Base-by-base conservation (phyloP, 2,329 filamentous ascomycete species). In the Fusarium sp. region DNA sequence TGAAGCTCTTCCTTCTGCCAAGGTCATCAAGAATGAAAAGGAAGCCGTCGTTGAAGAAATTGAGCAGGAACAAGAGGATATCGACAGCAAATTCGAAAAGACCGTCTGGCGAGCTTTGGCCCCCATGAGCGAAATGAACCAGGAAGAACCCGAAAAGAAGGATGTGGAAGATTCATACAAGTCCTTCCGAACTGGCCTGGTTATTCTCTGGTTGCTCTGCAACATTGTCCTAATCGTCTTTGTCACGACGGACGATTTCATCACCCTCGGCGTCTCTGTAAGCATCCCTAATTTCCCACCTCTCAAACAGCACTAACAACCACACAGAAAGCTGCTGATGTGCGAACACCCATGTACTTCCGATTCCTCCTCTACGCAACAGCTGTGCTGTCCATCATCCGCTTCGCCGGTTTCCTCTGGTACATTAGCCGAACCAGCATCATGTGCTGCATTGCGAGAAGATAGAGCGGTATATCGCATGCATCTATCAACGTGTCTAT, bases 81-180 rank as follows among this genome's bases (percentile, higher is more conserved):
- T 77, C 10, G 76, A 77, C 24, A 77, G 72, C 58, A 77, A 74
- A 54, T 77, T 77, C 13, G 76, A 77, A 39, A 77, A 77, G 65
- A 75, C 76, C 1, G 76, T 77, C 2, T 77, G 76, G 73, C 58
- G 76, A 68, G 76, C 76, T 4, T 60, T 77, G 16, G 76, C 76
- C 10, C 76, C 76, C 5, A 76, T 77, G 72, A 73, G 75, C 45
- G 69, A 73, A 7, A 68, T 75, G 70, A 16, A 9, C 2, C 72
- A 71, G 2, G 75, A 77, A 8, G 50, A 76, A 7, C 71, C 72
- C 0, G 76, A 77, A 13, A 74, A 73, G 73, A 77, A 74, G 64
- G 76, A 77, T 1, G 71, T 72, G 1, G 76, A 77, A 35, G 76
- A 77, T 41, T 76, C 73, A 0, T 77, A 77, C 54, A 77, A 77